Evolutionary conservation across 768 basidiomycete species (phyloP), one percentile per base, ranked within the genome.

Genomic region (Phylloporus sp.): DNA sequence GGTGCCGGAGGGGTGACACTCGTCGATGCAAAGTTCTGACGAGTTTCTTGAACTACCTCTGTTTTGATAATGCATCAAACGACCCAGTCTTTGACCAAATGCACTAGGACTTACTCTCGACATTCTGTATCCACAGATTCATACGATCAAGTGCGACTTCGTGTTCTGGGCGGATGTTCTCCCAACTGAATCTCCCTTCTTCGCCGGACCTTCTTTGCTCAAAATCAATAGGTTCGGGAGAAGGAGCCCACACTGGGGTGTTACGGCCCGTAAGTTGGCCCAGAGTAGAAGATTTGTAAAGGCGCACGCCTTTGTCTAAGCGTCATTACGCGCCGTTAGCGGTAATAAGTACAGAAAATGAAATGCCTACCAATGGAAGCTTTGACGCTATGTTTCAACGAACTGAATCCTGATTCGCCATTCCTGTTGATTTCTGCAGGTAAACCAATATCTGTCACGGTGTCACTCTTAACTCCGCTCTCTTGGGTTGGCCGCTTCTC

Each of bases 31-130:
- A 92, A 91, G 50, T 79, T 85, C 63, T 86, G 81, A 36, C 85
- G 77, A 13, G 89, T 83, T 59, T 91, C 91, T 62, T 90, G 85
- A 7, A 91, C 86, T 15, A 91, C 88, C 72, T 81, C 89, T 91
- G 66, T 45, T 55, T 45, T 45, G 16, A 9, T 22, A 41, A 53
- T 2, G n/a, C 47, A 55, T 47, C 39, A 59, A n/a, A 15, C 5
- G 22, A 22, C 27, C 6, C 1, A 31, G 20, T 10, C 41, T 52
- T 20, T 28, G 18, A 10, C 36, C 27, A 45, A 26, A 42, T 22
- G 32, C 5, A 4, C 4, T 27, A 29, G 31, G 9, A 80, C 88
- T 63, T 66, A 91, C 90, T 85, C 70, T 92, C 89, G 15, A 91
- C 86, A 52, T 82, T 88, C 58, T 80, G 80, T 70, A 90, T 86